Percentiles rank a stretch among this genome's conserved stretches.
These are phyloP conservation scores for Saccharomyces eubayanus DNA, from an alignment of 805 yeast species.

Conservation along the genomic window DNA sequence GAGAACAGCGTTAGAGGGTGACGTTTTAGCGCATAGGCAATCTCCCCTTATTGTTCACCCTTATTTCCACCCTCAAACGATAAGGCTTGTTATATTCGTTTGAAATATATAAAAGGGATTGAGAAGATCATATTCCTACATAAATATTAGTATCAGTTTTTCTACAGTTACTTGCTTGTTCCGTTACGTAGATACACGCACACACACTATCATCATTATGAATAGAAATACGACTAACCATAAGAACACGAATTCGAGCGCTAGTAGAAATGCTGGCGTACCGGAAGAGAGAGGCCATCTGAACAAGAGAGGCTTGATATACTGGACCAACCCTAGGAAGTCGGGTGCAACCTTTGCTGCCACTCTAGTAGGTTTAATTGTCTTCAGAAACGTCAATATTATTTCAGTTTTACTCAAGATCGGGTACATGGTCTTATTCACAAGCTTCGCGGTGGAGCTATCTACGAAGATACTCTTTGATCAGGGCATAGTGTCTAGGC, in stretches of 20 bases:
- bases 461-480: conserved; percentile 62
- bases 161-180: background rate
- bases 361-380: conserved; percentile 41
- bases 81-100: background rate
- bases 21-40: background rate
- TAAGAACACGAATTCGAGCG: background rate
- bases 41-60: background rate
- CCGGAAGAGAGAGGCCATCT: background rate
- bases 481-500: conserved; percentile 60
- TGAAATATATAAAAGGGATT: background rate
- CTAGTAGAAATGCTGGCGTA: background rate
- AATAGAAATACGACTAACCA: background rate
- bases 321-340: conserved; percentile 36
- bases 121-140: background rate
- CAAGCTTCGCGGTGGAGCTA: conserved; percentile 64
- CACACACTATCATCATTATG: background rate
- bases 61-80: background rate
- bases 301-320: conserved; percentile 5
- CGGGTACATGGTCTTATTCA: conserved; percentile 44
- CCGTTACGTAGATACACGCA: no score
- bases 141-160: background rate
- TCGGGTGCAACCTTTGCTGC: conserved; percentile 66
- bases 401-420: conserved; percentile 48
- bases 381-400: conserved; percentile 51
- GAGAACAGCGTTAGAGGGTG: background rate